Evolutionary conservation across 192 early-diverging fungal genomes (phyloP).

Genomic region (Kappamyces sp.): DNA sequence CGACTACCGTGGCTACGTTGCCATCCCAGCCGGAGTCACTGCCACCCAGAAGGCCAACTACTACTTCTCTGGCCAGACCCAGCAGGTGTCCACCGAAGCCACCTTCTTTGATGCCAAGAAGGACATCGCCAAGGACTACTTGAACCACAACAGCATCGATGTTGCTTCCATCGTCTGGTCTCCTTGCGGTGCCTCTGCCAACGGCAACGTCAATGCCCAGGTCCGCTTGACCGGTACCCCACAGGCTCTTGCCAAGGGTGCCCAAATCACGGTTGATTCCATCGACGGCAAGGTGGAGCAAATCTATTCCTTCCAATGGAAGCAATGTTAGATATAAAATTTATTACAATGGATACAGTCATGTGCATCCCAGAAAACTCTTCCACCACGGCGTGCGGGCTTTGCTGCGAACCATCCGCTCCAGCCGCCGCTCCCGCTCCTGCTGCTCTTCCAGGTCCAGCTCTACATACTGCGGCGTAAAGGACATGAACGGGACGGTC

Average conservation of each 20-base stretch:
- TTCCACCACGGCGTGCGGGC: too few relatives aligned
- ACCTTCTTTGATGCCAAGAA: conserved; percentile 4
- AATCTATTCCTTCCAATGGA: conserved; percentile 23
- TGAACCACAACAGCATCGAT: conserved; percentile 16
- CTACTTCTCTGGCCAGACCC: conserved; percentile 17
- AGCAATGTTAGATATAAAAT: conserved; percentile 6
- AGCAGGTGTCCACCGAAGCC: background rate
- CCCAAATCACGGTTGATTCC: conserved; percentile 29
- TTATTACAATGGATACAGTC: too few relatives aligned
- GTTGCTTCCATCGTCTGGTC: conserved; percentile 26
- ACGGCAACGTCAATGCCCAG: conserved; percentile 27
- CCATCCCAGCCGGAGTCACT: conserved; percentile 5
- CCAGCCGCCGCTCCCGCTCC: too few relatives aligned
- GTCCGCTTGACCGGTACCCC: conserved; percentile 10
- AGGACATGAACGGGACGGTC: too few relatives aligned
- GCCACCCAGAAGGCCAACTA: conserved; percentile 14
- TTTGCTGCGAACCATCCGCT: too few relatives aligned
- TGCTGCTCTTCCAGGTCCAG: too few relatives aligned
- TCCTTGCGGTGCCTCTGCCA: conserved; percentile 19
- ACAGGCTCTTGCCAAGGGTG: background rate
- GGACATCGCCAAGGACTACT: conserved; percentile 12
- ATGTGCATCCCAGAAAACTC: too few relatives aligned
- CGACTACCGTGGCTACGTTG: background rate
- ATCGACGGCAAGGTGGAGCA: conserved; percentile 25
- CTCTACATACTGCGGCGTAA: too few relatives aligned